Conservation (phyloP, 164 flowering plant species). For the Akebia trifoliata region DNA sequence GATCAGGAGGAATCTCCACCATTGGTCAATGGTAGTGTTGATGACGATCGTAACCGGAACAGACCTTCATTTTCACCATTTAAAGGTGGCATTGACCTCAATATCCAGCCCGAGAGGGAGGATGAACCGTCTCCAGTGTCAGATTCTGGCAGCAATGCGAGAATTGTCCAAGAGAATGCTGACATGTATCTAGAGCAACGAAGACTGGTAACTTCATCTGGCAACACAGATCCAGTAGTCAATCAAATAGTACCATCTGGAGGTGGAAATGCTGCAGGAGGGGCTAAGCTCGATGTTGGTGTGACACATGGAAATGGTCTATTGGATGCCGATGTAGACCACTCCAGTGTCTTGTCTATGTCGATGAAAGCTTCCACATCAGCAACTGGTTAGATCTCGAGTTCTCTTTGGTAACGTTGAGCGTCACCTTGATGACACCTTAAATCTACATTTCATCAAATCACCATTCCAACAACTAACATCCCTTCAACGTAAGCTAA, state of each 20-base stretch:
- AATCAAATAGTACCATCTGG: constrained; percentile 11
- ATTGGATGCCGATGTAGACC: constrained; percentile 17
- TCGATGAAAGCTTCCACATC: constrained; percentile 13
- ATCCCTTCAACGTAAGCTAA: too few species aligned
- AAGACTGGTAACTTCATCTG: constrained; percentile 18
- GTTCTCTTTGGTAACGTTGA: not conserved
- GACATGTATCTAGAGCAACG: constrained; percentile 29
- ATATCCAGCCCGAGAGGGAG: constrained; percentile 79
- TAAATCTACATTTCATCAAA: too few species aligned
- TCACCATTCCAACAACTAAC: too few species aligned
- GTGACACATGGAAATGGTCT: constrained; percentile 1
- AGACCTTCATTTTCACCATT: constrained; percentile 45
- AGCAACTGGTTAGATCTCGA: constrained; percentile 13
- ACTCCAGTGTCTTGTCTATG: constrained; percentile 11
- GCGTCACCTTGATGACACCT: too few species aligned
- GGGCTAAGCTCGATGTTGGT: constrained; percentile 13
- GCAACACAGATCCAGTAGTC: constrained; percentile 8
- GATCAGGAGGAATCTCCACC: constrained; percentile 28
- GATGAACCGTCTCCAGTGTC: constrained; percentile 55
- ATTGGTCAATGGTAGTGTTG: constrained; percentile 20
- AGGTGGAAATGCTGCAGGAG: constrained; percentile 12
- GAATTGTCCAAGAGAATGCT: constrained; percentile 30
- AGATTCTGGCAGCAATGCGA: constrained; percentile 35
- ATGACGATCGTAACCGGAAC: constrained; percentile 28
- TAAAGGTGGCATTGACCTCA: constrained; percentile 73